Percentiles rank a stretch among this genome's conserved stretches.
Evolutionary conservation across 257 asterid genomes (phyloP).

Genomic region (Capsicum chinense): DNA sequence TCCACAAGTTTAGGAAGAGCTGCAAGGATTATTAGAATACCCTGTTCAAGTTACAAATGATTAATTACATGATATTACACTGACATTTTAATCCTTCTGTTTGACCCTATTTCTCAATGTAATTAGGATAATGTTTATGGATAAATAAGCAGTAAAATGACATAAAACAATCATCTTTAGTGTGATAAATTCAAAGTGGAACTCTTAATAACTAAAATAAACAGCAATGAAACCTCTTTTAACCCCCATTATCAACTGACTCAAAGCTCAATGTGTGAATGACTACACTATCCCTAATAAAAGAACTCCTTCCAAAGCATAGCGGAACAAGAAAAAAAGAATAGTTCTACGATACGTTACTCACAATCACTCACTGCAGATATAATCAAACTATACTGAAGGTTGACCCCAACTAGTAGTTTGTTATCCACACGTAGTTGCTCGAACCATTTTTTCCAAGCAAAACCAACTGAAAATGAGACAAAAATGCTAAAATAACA

Average conservation of each 20-base stretch:
- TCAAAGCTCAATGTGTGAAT: background rate
- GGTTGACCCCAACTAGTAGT: background rate
- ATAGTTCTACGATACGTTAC: background rate
- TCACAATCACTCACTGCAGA: background rate
- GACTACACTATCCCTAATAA: background rate
- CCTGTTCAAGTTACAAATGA: background rate
- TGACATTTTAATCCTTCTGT: background rate
- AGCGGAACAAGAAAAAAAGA: fast-evolving
- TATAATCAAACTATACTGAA: background rate
- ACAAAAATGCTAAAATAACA: background rate
- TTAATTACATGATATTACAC: background rate
- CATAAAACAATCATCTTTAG: background rate
- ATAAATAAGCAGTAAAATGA: background rate
- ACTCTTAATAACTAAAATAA: background rate
- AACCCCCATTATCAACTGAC: background rate
- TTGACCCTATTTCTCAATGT: background rate
- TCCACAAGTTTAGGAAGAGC: background rate
- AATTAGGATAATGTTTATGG: background rate
- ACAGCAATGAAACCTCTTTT: background rate
- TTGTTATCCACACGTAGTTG: background rate
- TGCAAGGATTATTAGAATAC: background rate
- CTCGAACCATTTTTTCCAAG: background rate
- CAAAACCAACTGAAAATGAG: slow-evolving; percentile 33
- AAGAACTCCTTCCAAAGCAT: background rate
- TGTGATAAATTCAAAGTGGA: background rate